Evolutionary conservation across 805 yeast genomes (phyloP), one percentile per base, ranked within the genome.

Genomic region (Starmerella bombicola): DNA sequence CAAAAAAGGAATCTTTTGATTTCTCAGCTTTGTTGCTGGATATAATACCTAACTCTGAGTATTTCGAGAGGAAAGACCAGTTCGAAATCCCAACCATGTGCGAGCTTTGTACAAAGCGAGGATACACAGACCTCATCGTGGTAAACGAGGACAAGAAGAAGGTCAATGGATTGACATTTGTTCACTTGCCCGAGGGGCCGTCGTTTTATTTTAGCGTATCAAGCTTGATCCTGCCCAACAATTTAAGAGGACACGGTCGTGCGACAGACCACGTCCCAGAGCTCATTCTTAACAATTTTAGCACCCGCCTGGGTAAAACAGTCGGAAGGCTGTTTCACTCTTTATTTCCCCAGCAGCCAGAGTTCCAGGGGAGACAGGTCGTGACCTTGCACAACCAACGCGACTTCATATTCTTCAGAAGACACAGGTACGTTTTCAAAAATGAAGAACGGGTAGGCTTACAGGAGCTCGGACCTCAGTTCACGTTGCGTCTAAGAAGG

Each of bases 391-490:
- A 91, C 60, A 91, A 91, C 59, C 98, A 91, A 60, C 72, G 98
- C 67, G 98, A 91, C 60, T 91, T 71, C 59, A 81, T 91, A 32
- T 91, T 91, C 55, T 88, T 91, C 69, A 73, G 98, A 64, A 75
- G 96, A 64, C 98, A 91, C 58, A 73, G 98, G 55, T 91, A 91
- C 54, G 67, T 84, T 1, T 91, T 91, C 64, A 71, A 74, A 56
- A 81, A 84, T 57, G 95, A 85, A 51, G 93, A 84, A 60, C 78
- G 76, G 53, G 96, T 88, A 2, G 98, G 97, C 6, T 64, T 91
- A 37, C 98, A 91, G 56, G 98, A 91, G 57, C 65, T 91, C 33
- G 98, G 98, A 0, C 98, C 98, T 1, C 96, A 86, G 61, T 91
- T 91, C 61, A 91, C 98, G 1, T 63, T 91, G 58, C 78, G 80